A percentile compares a stretch with the other conserved stretches of the same genome.
Evolutionary conservation across 1,284 basidiomycete species (phyloP).

Genomic region (Chalciporus piperatoides): DNA sequence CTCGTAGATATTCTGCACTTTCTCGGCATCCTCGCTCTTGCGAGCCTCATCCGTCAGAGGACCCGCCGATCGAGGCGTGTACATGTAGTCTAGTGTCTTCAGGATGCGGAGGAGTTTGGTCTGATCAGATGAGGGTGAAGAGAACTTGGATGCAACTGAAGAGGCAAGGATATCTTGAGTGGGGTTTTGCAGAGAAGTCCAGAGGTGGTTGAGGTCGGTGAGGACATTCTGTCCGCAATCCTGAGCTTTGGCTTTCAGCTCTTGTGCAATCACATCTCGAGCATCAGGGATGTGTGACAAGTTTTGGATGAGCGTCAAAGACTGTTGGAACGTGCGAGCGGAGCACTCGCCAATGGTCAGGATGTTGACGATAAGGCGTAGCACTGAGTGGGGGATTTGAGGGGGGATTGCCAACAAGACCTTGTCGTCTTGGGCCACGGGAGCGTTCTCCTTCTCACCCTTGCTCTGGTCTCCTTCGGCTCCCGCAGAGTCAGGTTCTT

Average conservation of each 20-base stretch:
- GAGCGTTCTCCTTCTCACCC: constrained; percentile 24
- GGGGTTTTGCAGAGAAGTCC: constrained; percentile 54
- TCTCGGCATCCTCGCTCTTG: constrained; percentile 62
- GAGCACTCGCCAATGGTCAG: constrained; percentile 93
- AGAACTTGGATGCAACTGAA: constrained; percentile 81
- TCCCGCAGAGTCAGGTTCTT: constrained; percentile 15
- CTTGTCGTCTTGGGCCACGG: constrained; percentile 54
- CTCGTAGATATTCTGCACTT: constrained; percentile 82
- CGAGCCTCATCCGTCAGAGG: constrained; percentile 38
- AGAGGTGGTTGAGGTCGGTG: constrained; percentile 75
- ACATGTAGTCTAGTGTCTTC: constrained; percentile 96
- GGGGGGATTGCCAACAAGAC: constrained; percentile 70
- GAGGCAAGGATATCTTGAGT: constrained; percentile 57
- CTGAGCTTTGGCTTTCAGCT: constrained; percentile 80
- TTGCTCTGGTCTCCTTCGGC: constrained; percentile 31
- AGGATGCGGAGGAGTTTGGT: constrained; percentile 89
- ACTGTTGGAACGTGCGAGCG: constrained; percentile 90
- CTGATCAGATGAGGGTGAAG: constrained; percentile 87
- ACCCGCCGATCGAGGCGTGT: constrained; percentile 61
- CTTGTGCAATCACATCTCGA: constrained; percentile 82
- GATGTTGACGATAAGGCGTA: constrained; percentile 91
- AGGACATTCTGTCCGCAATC: constrained; percentile 77
- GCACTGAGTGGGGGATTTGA: constrained; percentile 73
- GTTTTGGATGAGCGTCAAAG: constrained; percentile 85
- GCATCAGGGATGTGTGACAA: constrained; percentile 84